Base-by-base conservation (phyloP, 371 early-diverging fungal species). In the Apophysomyces elegans region DNA sequence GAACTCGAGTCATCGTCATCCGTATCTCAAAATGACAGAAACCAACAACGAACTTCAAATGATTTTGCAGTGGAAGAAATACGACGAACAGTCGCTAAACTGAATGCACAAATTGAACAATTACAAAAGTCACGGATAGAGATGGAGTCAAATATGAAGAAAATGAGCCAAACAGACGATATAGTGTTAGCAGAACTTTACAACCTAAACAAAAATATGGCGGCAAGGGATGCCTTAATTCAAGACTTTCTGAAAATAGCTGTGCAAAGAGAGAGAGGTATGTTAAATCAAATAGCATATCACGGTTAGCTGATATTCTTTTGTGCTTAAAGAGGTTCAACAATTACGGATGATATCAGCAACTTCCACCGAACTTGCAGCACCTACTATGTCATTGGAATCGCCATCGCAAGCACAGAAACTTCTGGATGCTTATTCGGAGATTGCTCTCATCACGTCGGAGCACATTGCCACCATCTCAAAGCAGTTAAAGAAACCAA, bases 391-490 rank as follows among this genome's bases (percentile, higher is more conserved):
- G 38, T 95, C 18, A 73, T 83, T 36, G 74, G 78, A 13, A 86
- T 95, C 26, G 82, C 88, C 21, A 68, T 84, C 12, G 90, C 95
- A 1, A 67, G 83, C 11, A 68, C 84, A 1, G 91, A 92, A 63
- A 21, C 57, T 78, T 11, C 32, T 78, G 1, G 71, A 75, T 50
- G 70, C 75, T 7, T 78, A 73, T 46, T 43, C 46, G 18, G 67
- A 67, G 38, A 59, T 76, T 50, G 56, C 74, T 2, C 61, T 62
- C 44, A 56, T 58, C 13, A 71, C 63, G 8, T 41, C 45, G 7
- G 69, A 72, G 44, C 76, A 72, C 16, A 62, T 79, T 18, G 60
- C 32, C 41, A 66, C 41, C 54, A 50, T 50, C 21, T 21, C 54
- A 50, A 50, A 50, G 54, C 54, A 50, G 21, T 21, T 50, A 21